These are phyloP conservation scores for Leccinellum albellum DNA, from an alignment of 768 basidiomycete species.

Conservation along the genomic window DNA sequence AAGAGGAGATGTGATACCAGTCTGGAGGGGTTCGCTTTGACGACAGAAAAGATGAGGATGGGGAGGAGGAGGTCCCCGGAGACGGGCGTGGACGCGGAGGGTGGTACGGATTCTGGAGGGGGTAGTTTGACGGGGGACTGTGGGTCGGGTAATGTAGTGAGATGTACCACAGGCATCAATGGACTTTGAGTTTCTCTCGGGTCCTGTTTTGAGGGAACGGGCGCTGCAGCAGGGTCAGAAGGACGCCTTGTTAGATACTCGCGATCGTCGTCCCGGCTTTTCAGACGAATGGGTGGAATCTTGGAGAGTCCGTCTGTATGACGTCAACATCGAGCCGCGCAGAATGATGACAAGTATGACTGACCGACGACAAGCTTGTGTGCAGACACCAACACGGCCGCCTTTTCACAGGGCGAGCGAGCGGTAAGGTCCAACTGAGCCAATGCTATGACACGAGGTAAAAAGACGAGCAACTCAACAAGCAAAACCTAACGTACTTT, in stretches of 20 bases:
- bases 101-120: slow-evolving; percentile 7
- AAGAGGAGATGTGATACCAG: slow-evolving; percentile 54
- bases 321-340: not conserved
- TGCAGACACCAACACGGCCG: slow-evolving; percentile 72
- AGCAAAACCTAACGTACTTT: slow-evolving; percentile 49
- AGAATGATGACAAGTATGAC: not conserved
- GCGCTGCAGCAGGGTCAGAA: slow-evolving; percentile 1
- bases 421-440: slow-evolving; percentile 46
- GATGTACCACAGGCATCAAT: slow-evolving; percentile 6
- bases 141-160: slow-evolving; percentile 3
- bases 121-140: not conserved
- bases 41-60: slow-evolving; percentile 89
- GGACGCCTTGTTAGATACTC: not conserved
- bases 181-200: not conserved
- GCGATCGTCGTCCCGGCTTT: slow-evolving; percentile 47
- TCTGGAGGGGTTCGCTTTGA: slow-evolving; percentile 84
- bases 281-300: slow-evolving; percentile 71
- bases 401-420: slow-evolving; percentile 73
- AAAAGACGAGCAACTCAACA: slow-evolving; percentile 23
- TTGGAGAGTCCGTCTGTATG: slow-evolving; percentile 67
- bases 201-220: slow-evolving; percentile 2
- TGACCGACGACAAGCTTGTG: slow-evolving; percentile 85
- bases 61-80: slow-evolving; percentile 91
- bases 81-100: slow-evolving; percentile 44
- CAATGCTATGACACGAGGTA: slow-evolving; percentile 41